Conservation (phyloP, 1,139 yeast species). For the Hansenula lynferdii region DNA sequence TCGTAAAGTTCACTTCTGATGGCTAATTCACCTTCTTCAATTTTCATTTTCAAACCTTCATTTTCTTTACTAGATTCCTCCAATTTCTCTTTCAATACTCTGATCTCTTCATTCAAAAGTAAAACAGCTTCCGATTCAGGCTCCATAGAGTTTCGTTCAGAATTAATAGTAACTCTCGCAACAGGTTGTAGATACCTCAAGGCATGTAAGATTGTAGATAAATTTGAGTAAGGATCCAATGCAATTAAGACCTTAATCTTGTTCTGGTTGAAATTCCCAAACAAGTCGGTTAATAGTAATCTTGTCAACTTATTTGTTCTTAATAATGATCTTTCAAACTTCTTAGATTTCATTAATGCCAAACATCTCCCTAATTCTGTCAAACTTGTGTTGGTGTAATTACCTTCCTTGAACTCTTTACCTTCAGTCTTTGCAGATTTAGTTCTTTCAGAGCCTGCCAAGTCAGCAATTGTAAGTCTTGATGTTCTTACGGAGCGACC, state of each 20-base stretch:
- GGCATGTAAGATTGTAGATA: constrained; percentile 19
- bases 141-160: constrained; percentile 17
- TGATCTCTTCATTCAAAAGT: constrained; percentile 12
- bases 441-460: constrained; percentile 47
- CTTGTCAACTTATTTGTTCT: constrained; percentile 44
- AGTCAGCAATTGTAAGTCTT: constrained; percentile 40
- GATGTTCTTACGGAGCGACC: constrained; percentile 20
- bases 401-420: constrained; percentile 38
- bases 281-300: constrained; percentile 39
- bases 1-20: constrained; percentile 28
- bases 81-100: constrained; percentile 9
- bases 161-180: constrained; percentile 15
- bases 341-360: constrained; percentile 28
- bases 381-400: constrained; percentile 38
- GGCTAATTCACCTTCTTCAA: constrained; percentile 24
- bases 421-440: constrained; percentile 40
- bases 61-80: constrained; percentile 21
- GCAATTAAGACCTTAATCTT: constrained; percentile 40
- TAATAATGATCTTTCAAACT: constrained; percentile 32
- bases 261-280: constrained; percentile 25
- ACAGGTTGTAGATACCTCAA: constrained; percentile 23
- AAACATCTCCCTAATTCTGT: constrained; percentile 45
- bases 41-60: constrained; percentile 14
- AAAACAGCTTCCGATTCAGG: constrained; percentile 4
- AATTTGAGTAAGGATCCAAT: constrained; percentile 47